phyloP scores from a whole-genome alignment of 2,329 filamentous ascomycete genomes.

The Aspergillus neoniger region DNA sequence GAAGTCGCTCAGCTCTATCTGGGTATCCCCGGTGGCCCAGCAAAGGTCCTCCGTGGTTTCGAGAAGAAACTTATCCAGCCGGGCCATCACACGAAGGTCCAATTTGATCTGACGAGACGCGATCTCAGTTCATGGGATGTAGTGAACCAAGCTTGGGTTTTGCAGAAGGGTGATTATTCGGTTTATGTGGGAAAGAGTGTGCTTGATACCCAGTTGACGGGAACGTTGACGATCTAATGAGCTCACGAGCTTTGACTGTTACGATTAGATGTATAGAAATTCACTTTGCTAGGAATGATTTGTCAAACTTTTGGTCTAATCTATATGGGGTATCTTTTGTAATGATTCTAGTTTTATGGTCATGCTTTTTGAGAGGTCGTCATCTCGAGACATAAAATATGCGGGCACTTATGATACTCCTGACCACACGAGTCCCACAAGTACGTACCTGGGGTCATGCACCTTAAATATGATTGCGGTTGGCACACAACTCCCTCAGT shows the following conservation, averaged over 20 bases:
- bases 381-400: too few relatives aligned
- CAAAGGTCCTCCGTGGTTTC: constrained; percentile 53
- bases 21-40: constrained; percentile 38
- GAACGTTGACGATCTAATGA: constrained; percentile 1
- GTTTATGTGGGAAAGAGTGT: constrained; percentile 8
- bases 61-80: constrained; percentile 50
- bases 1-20: constrained; percentile 61
- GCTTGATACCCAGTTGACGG: constrained; percentile 2
- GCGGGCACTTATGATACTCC: too few relatives aligned
- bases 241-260: background rate
- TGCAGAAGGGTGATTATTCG: background rate
- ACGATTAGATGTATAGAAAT: background rate
- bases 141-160: constrained; percentile 32
- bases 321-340: background rate
- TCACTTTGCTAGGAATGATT: background rate
- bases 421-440: too few relatives aligned
- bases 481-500: too few relatives aligned
- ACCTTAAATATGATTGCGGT: too few relatives aligned
- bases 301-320: background rate
- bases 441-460: too few relatives aligned
- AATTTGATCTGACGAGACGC: constrained; percentile 47
- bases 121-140: constrained; percentile 42
- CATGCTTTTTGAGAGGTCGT: background rate
- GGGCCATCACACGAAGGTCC: constrained; percentile 42
- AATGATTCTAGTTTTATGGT: background rate